phyloP scores from a whole-genome alignment of 306 rosid species.

The Mimosa bimucronata region DNA sequence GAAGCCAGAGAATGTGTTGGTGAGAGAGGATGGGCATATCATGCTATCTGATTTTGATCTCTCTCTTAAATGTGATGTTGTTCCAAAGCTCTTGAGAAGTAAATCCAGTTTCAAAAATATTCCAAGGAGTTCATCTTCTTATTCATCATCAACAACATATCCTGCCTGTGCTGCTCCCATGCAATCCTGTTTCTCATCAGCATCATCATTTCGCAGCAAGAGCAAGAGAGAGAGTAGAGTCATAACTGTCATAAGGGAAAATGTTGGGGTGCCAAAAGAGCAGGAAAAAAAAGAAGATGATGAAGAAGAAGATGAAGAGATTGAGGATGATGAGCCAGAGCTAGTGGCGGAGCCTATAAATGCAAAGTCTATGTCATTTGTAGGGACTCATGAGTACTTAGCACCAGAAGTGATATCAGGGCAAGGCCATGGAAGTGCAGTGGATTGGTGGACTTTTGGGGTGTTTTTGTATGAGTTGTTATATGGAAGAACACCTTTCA shows the following conservation, averaged over 20 bases:
- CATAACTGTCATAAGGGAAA: conserved; percentile 66
- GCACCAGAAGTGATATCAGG: conserved; percentile 97
- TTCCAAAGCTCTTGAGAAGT: conserved; percentile 69
- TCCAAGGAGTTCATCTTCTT: conserved; percentile 39
- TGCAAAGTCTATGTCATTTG: conserved; percentile 85
- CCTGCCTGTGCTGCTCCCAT: conserved; percentile 75
- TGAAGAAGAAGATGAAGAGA: background rate
- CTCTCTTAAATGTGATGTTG: conserved; percentile 91
- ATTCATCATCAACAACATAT: background rate
- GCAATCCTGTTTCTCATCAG: conserved; percentile 76
- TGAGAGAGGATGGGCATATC: conserved; percentile 92
- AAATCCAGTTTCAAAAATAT: conserved; percentile 43
- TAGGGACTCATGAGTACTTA: conserved; percentile 91
- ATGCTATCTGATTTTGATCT: conserved; percentile 98
- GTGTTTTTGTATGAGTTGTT: conserved; percentile 90
- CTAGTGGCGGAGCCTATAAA: conserved; percentile 86
- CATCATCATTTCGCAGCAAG: conserved; percentile 47
- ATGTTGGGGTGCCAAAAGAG: conserved; percentile 40
- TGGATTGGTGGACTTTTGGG: conserved; percentile 98
- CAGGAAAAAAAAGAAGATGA: background rate
- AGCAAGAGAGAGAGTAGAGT: conserved; percentile 51
- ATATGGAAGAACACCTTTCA: conserved; percentile 88
- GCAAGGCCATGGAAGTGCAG: conserved; percentile 95
- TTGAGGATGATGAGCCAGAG: conserved; percentile 54
- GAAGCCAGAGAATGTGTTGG: conserved; percentile 94